Base-by-base conservation (phyloP, 2,329 filamentous ascomycete species). In the Apiospora pterosperma region DNA sequence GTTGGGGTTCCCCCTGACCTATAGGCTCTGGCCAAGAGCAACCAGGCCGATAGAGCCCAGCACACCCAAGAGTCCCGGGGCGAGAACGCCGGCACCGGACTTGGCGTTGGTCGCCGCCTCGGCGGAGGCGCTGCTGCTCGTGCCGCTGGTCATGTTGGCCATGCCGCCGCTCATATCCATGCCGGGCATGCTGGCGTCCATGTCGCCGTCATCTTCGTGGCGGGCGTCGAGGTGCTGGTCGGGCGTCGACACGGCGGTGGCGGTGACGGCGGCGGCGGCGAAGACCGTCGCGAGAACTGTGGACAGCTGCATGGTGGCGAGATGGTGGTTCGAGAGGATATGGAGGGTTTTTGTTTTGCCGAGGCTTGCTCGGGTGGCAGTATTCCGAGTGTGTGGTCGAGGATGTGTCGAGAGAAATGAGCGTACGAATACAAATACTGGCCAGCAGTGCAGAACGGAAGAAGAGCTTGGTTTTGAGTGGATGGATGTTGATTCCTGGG, bases 81-180 rank as follows among this genome's bases (percentile, higher is more conserved):
- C 7, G 25, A 55, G 48, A 11, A 16, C 28, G 28, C 25, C 48
- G 19, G 25, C 48, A 2, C 25, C 44, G 25, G 25, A 28, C 41
- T 8, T 25, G 41, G 42, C 11, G 16, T 55, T 55, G 48, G 25
- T 10, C 16, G 48, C 48, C 2, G n/a, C n/a, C n/a, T n/a, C n/a
- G n/a, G n/a, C n/a, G n/a, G 44, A 28, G 44, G 25, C 48, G 39
- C n/a, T 23, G 28, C 25, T 4, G 48, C 25, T 19, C 6, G 16
- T n/a, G 3, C 48, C 28, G 7, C 48, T 7, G 48, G 48, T 55
- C 48, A 34, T 55, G 48, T 55, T 55, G 16, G 31, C 34, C 16
- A n/a, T 55, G 48, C 48, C n/a, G 48, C 44, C 44, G 44, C 44
- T 52, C 44, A 52, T 52, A 25, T 52, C 44, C 44, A 52, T 52